Evolutionary conservation across 805 yeast species (phyloP), one percentile per base, ranked within the genome.

Genomic region (Debaryomyces maramus): DNA sequence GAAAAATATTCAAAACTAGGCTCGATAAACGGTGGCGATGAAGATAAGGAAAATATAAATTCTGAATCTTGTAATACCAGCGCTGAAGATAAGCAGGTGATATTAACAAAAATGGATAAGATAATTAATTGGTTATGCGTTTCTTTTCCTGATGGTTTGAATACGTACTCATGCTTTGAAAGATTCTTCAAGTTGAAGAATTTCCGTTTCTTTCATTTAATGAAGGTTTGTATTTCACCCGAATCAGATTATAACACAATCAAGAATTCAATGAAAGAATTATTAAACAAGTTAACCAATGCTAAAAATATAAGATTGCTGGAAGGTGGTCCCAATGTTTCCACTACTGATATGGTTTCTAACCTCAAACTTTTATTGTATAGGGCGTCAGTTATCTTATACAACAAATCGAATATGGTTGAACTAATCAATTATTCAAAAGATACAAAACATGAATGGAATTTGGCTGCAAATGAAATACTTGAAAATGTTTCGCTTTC

Each of bases 381-480:
- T 48, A 70, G 96, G 46, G 59, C 83, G 0, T 73, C 90, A 0
- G 69, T 76, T 22, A 59, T 84, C 3, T 54, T 83, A 16, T 84
- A 75, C 60, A 89, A 88, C 63, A 74, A 76, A 50, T 76, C 87
- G 15, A 85, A 80, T 51, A 67, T 88, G 14, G 60, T 75, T 0
- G 68, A 77, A 13, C 60, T 86, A 4, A 59, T 85, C n/a, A 70
- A 62, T 14, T 51, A 69, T 24, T 63, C 77, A 5, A 71, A 67
- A 39, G 67, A 75, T 36, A 35, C 58, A 2, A 38, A 49, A 5
- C 53, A 58, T 33, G 48, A 58, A 9, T 52, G 65, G 48, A 47
- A 53, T 29, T 36, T 58, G 5, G 47, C 61, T 19, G 73, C 89
- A 0, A 76, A 79, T 40, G 78, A 72, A 35, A 47, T 85, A 3